These are phyloP conservation scores for Macrotyloma uniflorum DNA, from an alignment of 306 rosid species.

Conservation along the genomic window DNA sequence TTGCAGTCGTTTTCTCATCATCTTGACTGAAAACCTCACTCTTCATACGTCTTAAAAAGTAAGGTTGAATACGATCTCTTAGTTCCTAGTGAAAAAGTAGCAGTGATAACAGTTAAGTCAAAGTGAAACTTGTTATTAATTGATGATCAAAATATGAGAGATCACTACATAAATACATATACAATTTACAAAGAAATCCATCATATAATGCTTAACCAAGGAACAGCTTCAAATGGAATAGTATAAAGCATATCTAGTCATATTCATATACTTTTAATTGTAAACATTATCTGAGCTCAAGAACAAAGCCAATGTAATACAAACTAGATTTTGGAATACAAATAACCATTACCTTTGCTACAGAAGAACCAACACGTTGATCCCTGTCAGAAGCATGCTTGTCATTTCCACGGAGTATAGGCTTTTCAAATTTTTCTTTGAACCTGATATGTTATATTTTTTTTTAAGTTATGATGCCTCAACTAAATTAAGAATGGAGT, in stretches of 20 bases:
- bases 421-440: slow-evolving; percentile 66
- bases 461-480: slow-evolving; percentile 23
- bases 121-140: neutral
- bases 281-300: neutral
- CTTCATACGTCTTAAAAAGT: slow-evolving; percentile 85
- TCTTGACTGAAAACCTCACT: slow-evolving; percentile 83
- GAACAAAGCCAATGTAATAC: neutral
- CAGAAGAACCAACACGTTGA: slow-evolving; percentile 66
- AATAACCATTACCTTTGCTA: slow-evolving; percentile 69
- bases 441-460: slow-evolving; percentile 61
- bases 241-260: neutral
- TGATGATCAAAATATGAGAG: slow-evolving; percentile 7
- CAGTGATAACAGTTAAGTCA: neutral
- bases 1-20: slow-evolving; percentile 50
- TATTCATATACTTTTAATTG: neutral
- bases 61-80: slow-evolving; percentile 83
- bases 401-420: slow-evolving; percentile 90
- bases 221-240: neutral
- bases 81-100: slow-evolving; percentile 55
- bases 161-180: neutral
- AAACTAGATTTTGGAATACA: slow-evolving; percentile 23
- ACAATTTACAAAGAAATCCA: slow-evolving; percentile 7
- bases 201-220: neutral
- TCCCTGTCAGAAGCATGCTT: slow-evolving; percentile 81
- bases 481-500: slow-evolving; percentile 24